These are phyloP conservation scores for Wickerhamomyces silvicola DNA, from an alignment of 805 yeast species.

Conservation along the genomic window DNA sequence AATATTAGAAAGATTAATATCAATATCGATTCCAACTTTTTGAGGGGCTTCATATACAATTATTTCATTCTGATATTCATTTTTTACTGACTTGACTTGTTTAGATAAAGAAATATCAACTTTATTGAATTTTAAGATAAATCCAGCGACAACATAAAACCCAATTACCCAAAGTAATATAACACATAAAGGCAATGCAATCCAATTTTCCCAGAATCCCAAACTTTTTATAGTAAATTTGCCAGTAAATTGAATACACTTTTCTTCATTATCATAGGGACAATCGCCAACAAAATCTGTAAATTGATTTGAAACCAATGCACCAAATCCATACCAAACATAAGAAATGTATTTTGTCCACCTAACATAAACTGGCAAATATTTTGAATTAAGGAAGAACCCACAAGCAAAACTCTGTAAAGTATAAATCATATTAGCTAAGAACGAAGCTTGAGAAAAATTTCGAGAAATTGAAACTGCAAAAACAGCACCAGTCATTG, in stretches of 20 bases:
- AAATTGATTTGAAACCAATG: conserved; percentile 57
- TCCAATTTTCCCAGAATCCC: conserved; percentile 64
- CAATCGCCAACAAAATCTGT: conserved; percentile 59
- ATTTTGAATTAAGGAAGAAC: conserved; percentile 63
- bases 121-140: conserved; percentile 42
- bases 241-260: conserved; percentile 49
- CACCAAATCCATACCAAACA: conserved; percentile 76
- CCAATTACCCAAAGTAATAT: conserved; percentile 53
- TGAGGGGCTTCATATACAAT: not conserved
- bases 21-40: conserved; percentile 8
- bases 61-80: conserved; percentile 3
- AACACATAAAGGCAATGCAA: conserved; percentile 55
- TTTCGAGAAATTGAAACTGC: conserved; percentile 21
- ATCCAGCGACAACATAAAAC: conserved; percentile 40
- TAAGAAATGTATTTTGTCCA: conserved; percentile 78
- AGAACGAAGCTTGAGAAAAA: conserved; percentile 18
- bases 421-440: conserved; percentile 21
- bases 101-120: conserved; percentile 19
- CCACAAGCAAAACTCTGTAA: conserved; percentile 79
- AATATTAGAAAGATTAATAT: conserved; percentile 10
- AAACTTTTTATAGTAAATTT: conserved; percentile 42
- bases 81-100: conserved; percentile 10
- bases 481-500: conserved; percentile 50
- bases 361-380: conserved; percentile 78
- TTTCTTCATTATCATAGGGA: conserved; percentile 25